phyloP scores from a whole-genome alignment of 805 yeast species.

The Suhomyces pyralidae region DNA sequence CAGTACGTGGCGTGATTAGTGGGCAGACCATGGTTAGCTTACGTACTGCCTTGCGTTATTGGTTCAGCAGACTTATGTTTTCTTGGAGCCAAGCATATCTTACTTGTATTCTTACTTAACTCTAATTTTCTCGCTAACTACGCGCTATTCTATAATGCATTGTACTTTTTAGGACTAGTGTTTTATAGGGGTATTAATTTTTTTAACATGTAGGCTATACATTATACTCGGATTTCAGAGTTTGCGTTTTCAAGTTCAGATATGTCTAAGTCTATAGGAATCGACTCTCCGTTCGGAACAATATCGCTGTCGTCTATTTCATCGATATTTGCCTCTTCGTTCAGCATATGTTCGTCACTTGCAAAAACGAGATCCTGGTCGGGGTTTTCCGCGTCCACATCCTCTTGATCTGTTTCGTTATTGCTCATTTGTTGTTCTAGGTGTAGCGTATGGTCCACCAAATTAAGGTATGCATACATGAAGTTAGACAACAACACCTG shows the following conservation, averaged over 20 bases:
- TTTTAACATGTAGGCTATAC: not conserved
- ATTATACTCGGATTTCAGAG: slow-evolving; percentile 1
- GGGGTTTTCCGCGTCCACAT: slow-evolving; percentile 7
- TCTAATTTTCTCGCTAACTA: not conserved
- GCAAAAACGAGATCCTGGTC: slow-evolving; percentile 10
- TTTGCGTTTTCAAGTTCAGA: slow-evolving; percentile 13
- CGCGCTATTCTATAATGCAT: not conserved
- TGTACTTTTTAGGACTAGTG: not conserved
- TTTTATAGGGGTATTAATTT: not conserved
- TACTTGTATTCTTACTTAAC: too few species aligned
- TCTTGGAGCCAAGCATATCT: not conserved
- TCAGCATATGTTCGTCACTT: slow-evolving; percentile 4
- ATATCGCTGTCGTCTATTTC: slow-evolving; percentile 12
- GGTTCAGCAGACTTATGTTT: not conserved
- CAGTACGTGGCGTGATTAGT: not conserved
- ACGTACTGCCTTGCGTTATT: not conserved
- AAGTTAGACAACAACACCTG: slow-evolving; percentile 92
- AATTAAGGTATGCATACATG: slow-evolving; percentile 94
- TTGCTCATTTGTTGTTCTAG: slow-evolving; percentile 54
- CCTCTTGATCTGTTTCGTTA: slow-evolving; percentile 3
- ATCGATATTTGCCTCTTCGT: slow-evolving; percentile 6
- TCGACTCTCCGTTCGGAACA: slow-evolving; percentile 9
- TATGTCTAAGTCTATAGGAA: slow-evolving; percentile 21
- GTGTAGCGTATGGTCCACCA: slow-evolving; percentile 88
- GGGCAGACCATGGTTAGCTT: not conserved